Conservation (phyloP, 2,329 filamentous ascomycete species). For the Volutella citrinella region DNA sequence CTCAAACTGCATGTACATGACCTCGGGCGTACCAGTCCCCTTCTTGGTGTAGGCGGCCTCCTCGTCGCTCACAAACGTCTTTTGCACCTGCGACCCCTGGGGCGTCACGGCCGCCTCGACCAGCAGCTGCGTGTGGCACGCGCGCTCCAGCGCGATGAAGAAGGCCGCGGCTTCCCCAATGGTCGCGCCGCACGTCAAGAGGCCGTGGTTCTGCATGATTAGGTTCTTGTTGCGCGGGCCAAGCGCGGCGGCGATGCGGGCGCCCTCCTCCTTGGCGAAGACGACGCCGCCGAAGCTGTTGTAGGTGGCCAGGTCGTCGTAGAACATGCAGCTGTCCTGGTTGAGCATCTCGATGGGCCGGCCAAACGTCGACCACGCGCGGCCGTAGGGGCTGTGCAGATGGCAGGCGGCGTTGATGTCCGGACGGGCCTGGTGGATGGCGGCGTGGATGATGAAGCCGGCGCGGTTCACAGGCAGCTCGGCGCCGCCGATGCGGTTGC, state of each 20-base stretch:
- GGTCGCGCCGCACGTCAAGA: slow-evolving; percentile 64
- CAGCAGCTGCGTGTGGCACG: slow-evolving; percentile 64
- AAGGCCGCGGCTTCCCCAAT: slow-evolving; percentile 70
- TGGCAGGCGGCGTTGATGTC: slow-evolving; percentile 66
- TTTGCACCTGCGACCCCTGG: slow-evolving; percentile 25
- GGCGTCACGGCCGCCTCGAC: slow-evolving; percentile 56
- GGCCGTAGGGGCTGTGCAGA: slow-evolving; percentile 59
- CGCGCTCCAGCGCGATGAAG: slow-evolving; percentile 64
- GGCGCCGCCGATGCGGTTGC: slow-evolving; percentile 57
- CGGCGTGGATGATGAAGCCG: slow-evolving; percentile 66
- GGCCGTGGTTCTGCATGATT: slow-evolving; percentile 67
- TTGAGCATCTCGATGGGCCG: slow-evolving; percentile 65
- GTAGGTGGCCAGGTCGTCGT: slow-evolving; percentile 61
- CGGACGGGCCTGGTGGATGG: slow-evolving; percentile 60
- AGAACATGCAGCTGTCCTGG: slow-evolving; percentile 62
- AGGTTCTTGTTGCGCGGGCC: slow-evolving; percentile 55
- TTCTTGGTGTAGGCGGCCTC: slow-evolving; percentile 35
- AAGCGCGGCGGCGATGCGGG: slow-evolving; percentile 58
- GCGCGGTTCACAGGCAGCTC: slow-evolving; percentile 64
- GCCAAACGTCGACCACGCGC: slow-evolving; percentile 64
- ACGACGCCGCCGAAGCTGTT: slow-evolving; percentile 47
- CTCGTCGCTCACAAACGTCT: slow-evolving; percentile 37
- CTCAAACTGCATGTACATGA: slow-evolving; percentile 24
- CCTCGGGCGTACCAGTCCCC: slow-evolving; percentile 20
- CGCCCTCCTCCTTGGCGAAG: slow-evolving; percentile 60